Percentiles rank a stretch among this genome's conserved stretches.
Evolutionary conservation across 2,329 filamentous ascomycete species (phyloP).

Genomic region (Xylariaceae sp.): DNA sequence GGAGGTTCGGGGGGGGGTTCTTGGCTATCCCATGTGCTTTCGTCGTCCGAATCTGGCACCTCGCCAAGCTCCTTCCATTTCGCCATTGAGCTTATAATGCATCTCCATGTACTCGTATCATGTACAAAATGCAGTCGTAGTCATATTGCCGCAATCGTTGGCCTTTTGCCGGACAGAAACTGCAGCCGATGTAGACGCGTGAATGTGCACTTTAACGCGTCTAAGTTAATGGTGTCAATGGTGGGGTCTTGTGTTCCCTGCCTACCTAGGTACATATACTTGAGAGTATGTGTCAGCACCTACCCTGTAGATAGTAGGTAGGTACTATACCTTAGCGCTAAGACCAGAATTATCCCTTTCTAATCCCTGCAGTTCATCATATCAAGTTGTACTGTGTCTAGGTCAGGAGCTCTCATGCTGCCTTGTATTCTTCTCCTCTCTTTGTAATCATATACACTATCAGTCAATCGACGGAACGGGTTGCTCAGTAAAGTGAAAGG

Average conservation of each 20-base stretch:
- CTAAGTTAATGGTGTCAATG: slow-evolving; percentile 9
- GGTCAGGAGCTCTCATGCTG: too few relatives aligned
- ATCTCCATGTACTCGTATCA: slow-evolving; percentile 36
- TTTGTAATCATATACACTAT: too few relatives aligned
- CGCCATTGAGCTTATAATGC: slow-evolving; percentile 46
- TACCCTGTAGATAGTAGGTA: too few relatives aligned
- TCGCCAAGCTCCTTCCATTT: slow-evolving; percentile 54
- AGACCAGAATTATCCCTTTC: too few relatives aligned
- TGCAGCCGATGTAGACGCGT: slow-evolving; percentile 17
- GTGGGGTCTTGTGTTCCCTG: slow-evolving; percentile 4
- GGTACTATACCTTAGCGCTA: too few relatives aligned
- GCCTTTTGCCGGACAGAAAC: background rate
- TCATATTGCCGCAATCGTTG: slow-evolving; percentile 16
- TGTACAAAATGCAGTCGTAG: background rate
- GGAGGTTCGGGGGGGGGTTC: slow-evolving; percentile 38
- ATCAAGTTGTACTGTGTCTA: too few relatives aligned
- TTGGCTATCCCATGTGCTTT: slow-evolving; percentile 47
- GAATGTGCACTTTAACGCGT: slow-evolving; percentile 21
- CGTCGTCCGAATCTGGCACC: slow-evolving; percentile 54
- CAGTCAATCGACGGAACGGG: too few relatives aligned
- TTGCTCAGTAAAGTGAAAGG: too few relatives aligned
- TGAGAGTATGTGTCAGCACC: too few relatives aligned
- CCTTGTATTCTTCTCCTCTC: too few relatives aligned
- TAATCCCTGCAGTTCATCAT: too few relatives aligned
- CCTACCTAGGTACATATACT: too few relatives aligned